Percentiles rank a stretch among this genome's conserved stretches.
phyloP scores from a whole-genome alignment of 805 yeast genomes.

The Isabelozyma heimii region DNA sequence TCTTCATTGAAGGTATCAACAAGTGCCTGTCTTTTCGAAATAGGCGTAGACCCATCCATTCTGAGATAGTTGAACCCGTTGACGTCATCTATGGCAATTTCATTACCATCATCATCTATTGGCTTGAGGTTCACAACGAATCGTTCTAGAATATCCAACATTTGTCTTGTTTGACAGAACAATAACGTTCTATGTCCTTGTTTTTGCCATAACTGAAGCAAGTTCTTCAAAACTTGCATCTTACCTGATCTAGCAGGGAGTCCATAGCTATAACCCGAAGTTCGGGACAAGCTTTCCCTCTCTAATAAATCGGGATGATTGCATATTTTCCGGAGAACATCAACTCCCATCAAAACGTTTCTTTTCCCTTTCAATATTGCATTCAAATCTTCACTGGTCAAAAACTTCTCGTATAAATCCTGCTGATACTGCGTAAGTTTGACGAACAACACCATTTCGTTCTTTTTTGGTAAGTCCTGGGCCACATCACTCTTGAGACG shows the following conservation, averaged over 20 bases:
- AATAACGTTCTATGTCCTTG: constrained; percentile 78
- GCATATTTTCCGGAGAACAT: constrained; percentile 85
- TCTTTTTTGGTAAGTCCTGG: constrained; percentile 86
- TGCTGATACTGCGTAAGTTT: constrained; percentile 76
- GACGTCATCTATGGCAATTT: constrained; percentile 4
- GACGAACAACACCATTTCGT: constrained; percentile 92
- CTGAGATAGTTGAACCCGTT: constrained; percentile 53
- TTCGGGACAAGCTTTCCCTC: constrained; percentile 34
- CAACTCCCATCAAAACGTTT: constrained; percentile 86
- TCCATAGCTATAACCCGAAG: constrained; percentile 46
- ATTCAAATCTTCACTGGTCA: constrained; percentile 71
- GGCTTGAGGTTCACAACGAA: constrained; percentile 47
- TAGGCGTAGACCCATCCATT: constrained; percentile 94
- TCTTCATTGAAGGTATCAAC: constrained; percentile 80
- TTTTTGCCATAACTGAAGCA: constrained; percentile 70
- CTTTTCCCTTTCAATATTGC: constrained; percentile 73
- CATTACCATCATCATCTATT: constrained; percentile 10
- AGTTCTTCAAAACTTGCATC: constrained; percentile 79
- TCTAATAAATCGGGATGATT: constrained; percentile 89
- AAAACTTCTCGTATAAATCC: constrained; percentile 67
- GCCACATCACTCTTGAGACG: constrained; percentile 94
- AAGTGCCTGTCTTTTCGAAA: constrained; percentile 67
- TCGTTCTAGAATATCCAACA: constrained; percentile 82
- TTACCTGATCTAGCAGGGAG: constrained; percentile 74
- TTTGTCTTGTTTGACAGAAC: constrained; percentile 92